Conservation (phyloP, 164 flowering plant genomes). For the Brasenia schreberi region DNA sequence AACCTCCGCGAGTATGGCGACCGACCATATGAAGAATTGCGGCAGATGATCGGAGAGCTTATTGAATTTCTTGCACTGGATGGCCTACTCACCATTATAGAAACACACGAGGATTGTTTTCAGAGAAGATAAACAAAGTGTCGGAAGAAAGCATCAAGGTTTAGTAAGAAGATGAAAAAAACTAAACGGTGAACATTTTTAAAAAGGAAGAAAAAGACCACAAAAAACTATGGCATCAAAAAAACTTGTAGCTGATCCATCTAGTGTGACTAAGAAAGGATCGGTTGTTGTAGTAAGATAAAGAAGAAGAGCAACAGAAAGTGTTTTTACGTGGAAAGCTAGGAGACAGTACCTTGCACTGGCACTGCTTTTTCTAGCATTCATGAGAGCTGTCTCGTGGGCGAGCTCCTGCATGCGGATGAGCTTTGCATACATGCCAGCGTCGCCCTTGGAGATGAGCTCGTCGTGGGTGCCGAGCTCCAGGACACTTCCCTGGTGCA, state of each 20-base stretch:
- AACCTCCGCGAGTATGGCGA: conserved; percentile 94
- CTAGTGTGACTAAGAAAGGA: too few species aligned
- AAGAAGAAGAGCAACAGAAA: too few species aligned
- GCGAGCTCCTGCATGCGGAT: conserved; percentile 90
- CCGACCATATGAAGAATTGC: conserved; percentile 90
- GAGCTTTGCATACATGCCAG: conserved; percentile 78
- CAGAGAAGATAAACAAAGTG: too few species aligned
- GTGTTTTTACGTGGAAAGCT: neutral
- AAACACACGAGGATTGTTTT: too few species aligned
- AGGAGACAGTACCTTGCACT: conserved; percentile 6
- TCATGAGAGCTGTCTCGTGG: conserved; percentile 63
- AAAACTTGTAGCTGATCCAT: too few species aligned
- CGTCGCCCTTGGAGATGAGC: conserved; percentile 71
- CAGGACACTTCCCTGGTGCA: conserved; percentile 82
- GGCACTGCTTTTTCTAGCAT: conserved; percentile 93
- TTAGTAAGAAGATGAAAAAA: too few species aligned
- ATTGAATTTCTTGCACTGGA: conserved; percentile 97
- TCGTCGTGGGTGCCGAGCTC: conserved; percentile 92
- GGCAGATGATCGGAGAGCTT: conserved; percentile 86
- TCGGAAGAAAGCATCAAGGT: too few species aligned
- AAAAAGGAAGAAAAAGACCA: too few species aligned
- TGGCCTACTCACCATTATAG: conserved; percentile 38
- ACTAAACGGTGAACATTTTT: too few species aligned
- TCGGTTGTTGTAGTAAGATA: too few species aligned
- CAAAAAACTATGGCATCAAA: too few species aligned